Evolutionary conservation across 257 asterid species (phyloP).

Genomic region (Solanum verrucosum): DNA sequence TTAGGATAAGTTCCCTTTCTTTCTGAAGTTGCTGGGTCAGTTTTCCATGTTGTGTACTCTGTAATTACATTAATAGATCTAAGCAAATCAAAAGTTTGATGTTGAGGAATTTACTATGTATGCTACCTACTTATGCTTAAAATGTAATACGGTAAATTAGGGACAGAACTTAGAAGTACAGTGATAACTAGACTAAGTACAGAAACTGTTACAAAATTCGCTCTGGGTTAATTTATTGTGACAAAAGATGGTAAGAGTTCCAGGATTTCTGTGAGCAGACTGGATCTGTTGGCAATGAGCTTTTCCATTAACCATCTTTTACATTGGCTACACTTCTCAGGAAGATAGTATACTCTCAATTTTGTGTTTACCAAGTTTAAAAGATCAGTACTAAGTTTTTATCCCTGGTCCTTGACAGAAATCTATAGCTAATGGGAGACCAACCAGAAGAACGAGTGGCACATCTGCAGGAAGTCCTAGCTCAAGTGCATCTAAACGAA

Average conservation of each 20-base stretch:
- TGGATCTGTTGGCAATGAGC: neutral
- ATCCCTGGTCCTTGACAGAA: constrained; percentile 36
- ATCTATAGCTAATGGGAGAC: constrained; percentile 48
- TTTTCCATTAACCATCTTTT: neutral
- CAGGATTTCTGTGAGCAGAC: neutral
- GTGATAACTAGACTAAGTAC: neutral
- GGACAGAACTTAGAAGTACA: neutral
- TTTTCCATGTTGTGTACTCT: neutral
- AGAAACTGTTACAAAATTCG: neutral
- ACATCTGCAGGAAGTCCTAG: constrained; percentile 41
- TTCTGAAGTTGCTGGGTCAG: neutral
- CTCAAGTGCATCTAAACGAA: constrained; percentile 56
- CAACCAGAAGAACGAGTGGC: constrained; percentile 42
- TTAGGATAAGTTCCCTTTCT: neutral
- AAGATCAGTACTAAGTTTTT: neutral
- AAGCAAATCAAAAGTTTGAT: neutral
- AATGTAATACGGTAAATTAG: neutral
- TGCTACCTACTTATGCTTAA: neutral
- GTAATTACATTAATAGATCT: neutral
- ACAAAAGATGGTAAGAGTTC: neutral
- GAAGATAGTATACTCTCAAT: neutral
- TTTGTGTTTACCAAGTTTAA: neutral
- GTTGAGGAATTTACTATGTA: neutral
- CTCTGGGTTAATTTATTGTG: neutral
- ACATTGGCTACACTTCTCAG: neutral